These are phyloP conservation scores for Cyberlindnera japonica DNA, from an alignment of 805 yeast species.

Conservation along the genomic window DNA sequence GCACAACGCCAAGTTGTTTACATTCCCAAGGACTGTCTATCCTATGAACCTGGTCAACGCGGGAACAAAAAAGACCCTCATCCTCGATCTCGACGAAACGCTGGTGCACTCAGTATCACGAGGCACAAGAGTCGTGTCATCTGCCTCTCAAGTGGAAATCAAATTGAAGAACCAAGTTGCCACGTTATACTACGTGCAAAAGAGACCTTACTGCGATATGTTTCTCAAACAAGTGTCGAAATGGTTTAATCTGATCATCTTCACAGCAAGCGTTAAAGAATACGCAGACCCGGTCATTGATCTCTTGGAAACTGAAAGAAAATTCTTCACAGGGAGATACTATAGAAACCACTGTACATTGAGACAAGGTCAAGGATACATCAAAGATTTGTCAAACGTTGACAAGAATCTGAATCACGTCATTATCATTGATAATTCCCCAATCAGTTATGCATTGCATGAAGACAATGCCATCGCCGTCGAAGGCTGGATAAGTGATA, in stretches of 20 bases:
- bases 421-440: slow-evolving; percentile 88
- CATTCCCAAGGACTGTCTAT: slow-evolving; percentile 38
- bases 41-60: slow-evolving; percentile 39
- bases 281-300: slow-evolving; percentile 97
- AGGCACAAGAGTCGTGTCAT: slow-evolving; percentile 35
- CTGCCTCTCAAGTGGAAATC: slow-evolving; percentile 78
- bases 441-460: slow-evolving; percentile 80
- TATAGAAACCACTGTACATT: slow-evolving; percentile 80
- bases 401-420: slow-evolving; percentile 58
- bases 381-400: slow-evolving; percentile 60
- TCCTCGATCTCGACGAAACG: slow-evolving; percentile 91
- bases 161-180: slow-evolving; percentile 63
- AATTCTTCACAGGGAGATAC: slow-evolving; percentile 53
- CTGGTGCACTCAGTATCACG: slow-evolving; percentile 86
- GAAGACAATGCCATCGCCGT: slow-evolving; percentile 87
- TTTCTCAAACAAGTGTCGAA: slow-evolving; percentile 72
- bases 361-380: slow-evolving; percentile 78
- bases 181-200: slow-evolving; percentile 83
- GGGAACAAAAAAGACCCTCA: slow-evolving; percentile 58
- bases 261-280: slow-evolving; percentile 92
- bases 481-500: slow-evolving; percentile 98
- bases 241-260: slow-evolving; percentile 88
- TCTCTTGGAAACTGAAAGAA: slow-evolving; percentile 70
- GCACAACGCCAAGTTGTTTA: slow-evolving; percentile 19
- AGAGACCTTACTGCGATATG: slow-evolving; percentile 86